Base-by-base conservation (phyloP, 2,329 filamentous ascomycete species). In the Thyridium curvatum region DNA sequence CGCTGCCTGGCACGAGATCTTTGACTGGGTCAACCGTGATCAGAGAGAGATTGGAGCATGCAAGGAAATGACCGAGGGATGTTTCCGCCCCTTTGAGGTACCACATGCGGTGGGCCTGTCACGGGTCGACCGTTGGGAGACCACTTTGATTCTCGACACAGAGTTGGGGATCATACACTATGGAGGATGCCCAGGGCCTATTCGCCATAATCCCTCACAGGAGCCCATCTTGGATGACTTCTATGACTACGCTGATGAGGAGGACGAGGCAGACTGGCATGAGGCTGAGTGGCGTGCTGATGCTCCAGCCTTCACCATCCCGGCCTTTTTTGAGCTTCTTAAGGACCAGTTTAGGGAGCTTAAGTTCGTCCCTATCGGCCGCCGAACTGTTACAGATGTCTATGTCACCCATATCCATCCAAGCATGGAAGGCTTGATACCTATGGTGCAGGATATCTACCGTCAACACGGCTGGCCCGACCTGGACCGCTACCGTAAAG, bases 391-490 rank as follows among this genome's bases (percentile, higher is more conserved):
- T 26, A 26, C 10, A 6, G 21, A 26, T 26, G 21, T 6, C 21
- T 26, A 26, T 26, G 6, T 26, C 21, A 31, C 44, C 35, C 26
- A 32, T 10, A 26, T 6, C 10, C 21, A 26, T 26, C 21, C 21
- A 6, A 33, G 48, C 38, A 35, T 52, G 41, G 21, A 26, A 26
- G 33, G 35, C 38, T 34, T 46, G 8, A 34, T 51, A 3, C 28
- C 44, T 14, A 41, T 41, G 36, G 37, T 55, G 4, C 44, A 46
- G 41, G 46, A 49, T 8, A 48, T 61, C 17, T 61, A 58, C 37
- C 49, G 50, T 9, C 45, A 51, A 18, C 48, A 62, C 36, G 52
- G 56, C 16, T 61, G 57, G 58, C 59, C 56, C 8, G 39, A 57
- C 32, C 37, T 51, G 21, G 38, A 44, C 26, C 37, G 30, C 8